Base-by-base conservation (phyloP, 257 asterid genomes). In the Nemophila menziesii region DNA sequence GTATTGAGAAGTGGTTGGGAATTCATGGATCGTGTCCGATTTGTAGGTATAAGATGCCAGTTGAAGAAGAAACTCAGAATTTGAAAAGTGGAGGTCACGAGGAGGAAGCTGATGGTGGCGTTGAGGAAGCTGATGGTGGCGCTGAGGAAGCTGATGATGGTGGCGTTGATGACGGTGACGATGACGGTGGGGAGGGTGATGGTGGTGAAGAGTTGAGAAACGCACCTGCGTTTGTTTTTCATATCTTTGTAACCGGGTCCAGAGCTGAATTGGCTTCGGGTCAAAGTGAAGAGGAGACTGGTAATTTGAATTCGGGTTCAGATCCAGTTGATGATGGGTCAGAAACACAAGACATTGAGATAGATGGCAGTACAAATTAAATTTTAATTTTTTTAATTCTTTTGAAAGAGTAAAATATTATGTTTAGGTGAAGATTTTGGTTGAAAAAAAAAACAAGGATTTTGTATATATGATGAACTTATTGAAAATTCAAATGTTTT, bases 1-100 rank as follows among this genome's bases (percentile, higher is more conserved):
- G 77, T 16, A 57, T 70, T 12, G 69, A 61, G 6, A 61, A 48
- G 64, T 70, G 77, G 77, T 21, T 70, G 49, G 51, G 52, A 55
- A 46, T 65, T 29, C 55, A 55, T 17, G 73, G 73, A 20, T 64
- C 70, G 8, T 70, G 70, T 48, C 77, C 77, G 13, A 20, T 54
- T 16, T 70, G 77, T 20, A 26, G 77, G 22, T 57, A 12, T 39
- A 43, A 13, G 26, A 49, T 70, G 70, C 77, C 76, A 19, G 55
- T 19, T 19, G 67, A 58, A 21, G 62, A 42, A n/a, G 41, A 55
- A 5, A 43, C 14, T 16, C 12, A 14, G 46, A 43, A 26, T 11
- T 18, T 16, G 4, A 18, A 5, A 10, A 44, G 23, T 19, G 44
- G 8, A 1, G 55, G 33, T 5, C 21, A 19, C 14, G 24, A 50